A percentile compares a stretch with the other conserved stretches of the same genome.
Evolutionary conservation across 129 eudicot genomes (phyloP).

Genomic region (Flaveria linearis): DNA sequence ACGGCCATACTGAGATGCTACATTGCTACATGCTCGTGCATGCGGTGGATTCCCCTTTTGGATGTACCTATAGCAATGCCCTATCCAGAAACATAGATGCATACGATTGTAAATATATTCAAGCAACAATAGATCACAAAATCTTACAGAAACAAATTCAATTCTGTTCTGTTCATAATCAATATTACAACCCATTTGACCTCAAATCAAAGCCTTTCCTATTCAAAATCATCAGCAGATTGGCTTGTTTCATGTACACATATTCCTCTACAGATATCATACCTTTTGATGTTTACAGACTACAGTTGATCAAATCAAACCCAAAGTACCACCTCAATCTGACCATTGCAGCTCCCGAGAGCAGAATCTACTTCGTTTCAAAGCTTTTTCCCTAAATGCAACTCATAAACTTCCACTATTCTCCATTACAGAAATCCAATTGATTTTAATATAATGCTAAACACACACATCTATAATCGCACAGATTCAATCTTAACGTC

Average conservation of each 20-base stretch:
- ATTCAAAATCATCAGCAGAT: conserved; percentile 12
- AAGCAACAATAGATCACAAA: not conserved
- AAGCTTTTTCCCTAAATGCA: not conserved
- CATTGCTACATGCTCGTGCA: no score
- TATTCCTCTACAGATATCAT: not conserved
- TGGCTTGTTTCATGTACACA: not conserved
- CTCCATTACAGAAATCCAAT: not conserved
- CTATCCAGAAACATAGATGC: conserved; percentile 6
- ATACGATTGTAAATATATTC: not conserved
- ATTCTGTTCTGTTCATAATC: conserved; percentile 1
- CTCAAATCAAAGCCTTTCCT: conserved; percentile 3
- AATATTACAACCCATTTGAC: conserved; percentile 1
- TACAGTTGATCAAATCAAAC: conserved; percentile 4
- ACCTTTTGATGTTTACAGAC: not conserved
- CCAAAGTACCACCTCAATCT: conserved; percentile 3
- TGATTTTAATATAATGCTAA: conserved; percentile 4
- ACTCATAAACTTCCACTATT: not conserved
- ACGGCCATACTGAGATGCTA: no score
- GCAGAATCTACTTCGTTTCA: not conserved
- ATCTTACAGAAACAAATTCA: no score
- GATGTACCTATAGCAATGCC: not conserved
- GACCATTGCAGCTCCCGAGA: not conserved
- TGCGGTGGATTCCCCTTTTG: no score
- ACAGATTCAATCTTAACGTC: not conserved
- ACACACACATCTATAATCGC: not conserved